Conservation (phyloP, 2,329 filamentous ascomycete species). For the Chalara sp. region DNA sequence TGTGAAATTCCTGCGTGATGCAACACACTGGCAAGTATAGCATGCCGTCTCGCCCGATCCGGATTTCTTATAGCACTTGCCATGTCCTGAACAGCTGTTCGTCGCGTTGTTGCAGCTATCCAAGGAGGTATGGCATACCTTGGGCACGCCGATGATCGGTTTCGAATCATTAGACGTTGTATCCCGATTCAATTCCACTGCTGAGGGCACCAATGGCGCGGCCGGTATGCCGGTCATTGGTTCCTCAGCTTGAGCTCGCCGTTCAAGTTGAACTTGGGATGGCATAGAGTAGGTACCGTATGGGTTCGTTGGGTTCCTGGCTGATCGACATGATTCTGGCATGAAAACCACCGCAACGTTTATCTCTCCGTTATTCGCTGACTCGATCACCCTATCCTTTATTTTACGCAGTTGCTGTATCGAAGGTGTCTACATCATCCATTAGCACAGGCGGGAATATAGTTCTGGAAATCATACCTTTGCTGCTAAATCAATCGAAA, state of each 20-base stretch:
- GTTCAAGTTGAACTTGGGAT: conserved; percentile 12
- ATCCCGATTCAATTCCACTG: conserved; percentile 7
- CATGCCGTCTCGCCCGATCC: conserved; percentile 47
- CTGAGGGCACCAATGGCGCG: conserved; percentile 8
- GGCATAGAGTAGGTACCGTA: conserved; percentile 24
- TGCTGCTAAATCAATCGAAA: conserved; percentile 18
- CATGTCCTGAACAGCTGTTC: conserved; percentile 75
- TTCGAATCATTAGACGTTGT: conserved; percentile 2
- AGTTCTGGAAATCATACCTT: conserved; percentile 15
- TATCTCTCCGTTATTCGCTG: conserved; percentile 21
- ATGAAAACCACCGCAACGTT: conserved; percentile 24
- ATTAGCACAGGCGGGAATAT: no score
- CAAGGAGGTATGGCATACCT: conserved; percentile 67
- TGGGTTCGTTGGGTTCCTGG: conserved; percentile 13
- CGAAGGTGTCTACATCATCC: background rate
- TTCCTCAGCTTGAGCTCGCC: conserved; percentile 21
- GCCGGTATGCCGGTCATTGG: conserved; percentile 17
- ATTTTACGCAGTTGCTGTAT: background rate
- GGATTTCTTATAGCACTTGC: conserved; percentile 64
- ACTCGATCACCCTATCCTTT: conserved; percentile 17
- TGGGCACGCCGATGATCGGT: conserved; percentile 35
- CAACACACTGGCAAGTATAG: conserved; percentile 71
- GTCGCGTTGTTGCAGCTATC: conserved; percentile 65
- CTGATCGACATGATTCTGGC: conserved; percentile 17
- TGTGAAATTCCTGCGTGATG: conserved; percentile 36